phyloP scores from a whole-genome alignment of 176 grass and related monocot genomes.

The Oryza brachyantha region DNA sequence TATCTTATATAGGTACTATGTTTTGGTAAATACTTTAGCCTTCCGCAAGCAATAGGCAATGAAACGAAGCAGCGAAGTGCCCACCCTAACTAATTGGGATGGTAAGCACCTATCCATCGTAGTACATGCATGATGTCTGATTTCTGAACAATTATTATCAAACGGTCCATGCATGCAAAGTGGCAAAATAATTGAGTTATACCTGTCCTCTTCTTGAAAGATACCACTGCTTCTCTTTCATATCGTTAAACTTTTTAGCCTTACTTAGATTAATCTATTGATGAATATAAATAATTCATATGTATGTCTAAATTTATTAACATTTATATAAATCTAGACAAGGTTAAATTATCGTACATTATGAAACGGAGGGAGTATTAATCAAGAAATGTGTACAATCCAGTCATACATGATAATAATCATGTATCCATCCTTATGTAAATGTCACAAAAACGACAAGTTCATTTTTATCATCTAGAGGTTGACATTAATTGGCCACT shows the following conservation, averaged over 20 bases:
- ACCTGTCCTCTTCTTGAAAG: conserved; percentile 12
- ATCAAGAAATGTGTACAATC: conserved; percentile 11
- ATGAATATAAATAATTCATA: no score
- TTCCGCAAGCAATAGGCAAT: not conserved
- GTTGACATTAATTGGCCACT: not conserved
- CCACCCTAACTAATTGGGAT: conserved; percentile 9
- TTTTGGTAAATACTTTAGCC: not conserved
- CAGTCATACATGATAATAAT: not conserved
- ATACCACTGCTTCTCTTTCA: conserved; percentile 16
- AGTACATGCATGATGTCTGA: not conserved
- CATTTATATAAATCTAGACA: no score
- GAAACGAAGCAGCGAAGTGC: not conserved
- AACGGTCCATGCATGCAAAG: not conserved
- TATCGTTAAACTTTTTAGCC: no score
- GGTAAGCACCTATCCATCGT: not conserved
- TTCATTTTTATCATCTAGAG: not conserved
- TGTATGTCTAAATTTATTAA: no score
- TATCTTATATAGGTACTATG: not conserved
- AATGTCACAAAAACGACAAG: not conserved
- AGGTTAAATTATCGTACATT: no score
- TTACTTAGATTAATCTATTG: no score
- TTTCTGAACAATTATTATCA: conserved; percentile 19
- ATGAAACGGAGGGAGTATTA: not conserved
- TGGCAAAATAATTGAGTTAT: conserved; percentile 31
- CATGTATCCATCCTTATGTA: conserved; percentile 1